Evolutionary conservation across 805 yeast genomes (phyloP).

Genomic region (Candida arabinofermentans): DNA sequence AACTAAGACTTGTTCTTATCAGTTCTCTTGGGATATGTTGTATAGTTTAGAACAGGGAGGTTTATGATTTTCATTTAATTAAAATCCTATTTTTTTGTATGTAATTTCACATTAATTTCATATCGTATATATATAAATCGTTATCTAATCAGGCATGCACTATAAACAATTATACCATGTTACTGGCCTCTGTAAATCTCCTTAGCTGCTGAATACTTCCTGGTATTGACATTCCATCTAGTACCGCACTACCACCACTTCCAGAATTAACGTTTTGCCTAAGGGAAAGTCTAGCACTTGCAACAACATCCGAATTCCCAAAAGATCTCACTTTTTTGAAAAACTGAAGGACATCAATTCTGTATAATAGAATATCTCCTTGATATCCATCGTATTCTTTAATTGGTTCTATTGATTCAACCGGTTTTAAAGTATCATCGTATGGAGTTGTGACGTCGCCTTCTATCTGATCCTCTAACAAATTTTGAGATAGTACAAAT

Average conservation of each 20-base stretch:
- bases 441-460: not conserved
- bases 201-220: conserved; percentile 12
- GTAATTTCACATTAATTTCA: too few relatives aligned
- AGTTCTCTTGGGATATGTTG: too few relatives aligned
- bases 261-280: not conserved
- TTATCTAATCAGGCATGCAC: too few relatives aligned
- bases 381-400: conserved; percentile 40
- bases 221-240: conserved; percentile 4
- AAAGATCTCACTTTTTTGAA: conserved; percentile 22
- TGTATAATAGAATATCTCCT: conserved; percentile 36
- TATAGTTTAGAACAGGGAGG: not conserved
- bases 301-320: conserved; percentile 9
- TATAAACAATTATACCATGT: conserved; percentile 5
- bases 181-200: conserved; percentile 10
- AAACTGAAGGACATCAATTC: conserved; percentile 32
- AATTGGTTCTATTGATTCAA: conserved; percentile 4
- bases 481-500: conserved; percentile 27
- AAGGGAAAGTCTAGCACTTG: conserved; percentile 3
- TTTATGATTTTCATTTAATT: too few relatives aligned
- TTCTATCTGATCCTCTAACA: conserved; percentile 18
- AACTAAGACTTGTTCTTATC: conserved; percentile 10
- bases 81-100: too few relatives aligned
- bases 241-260: not conserved
- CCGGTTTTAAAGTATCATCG: conserved; percentile 12
- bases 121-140: too few relatives aligned